Base-by-base conservation (phyloP, 306 rosid species). In the Senna siamea region DNA sequence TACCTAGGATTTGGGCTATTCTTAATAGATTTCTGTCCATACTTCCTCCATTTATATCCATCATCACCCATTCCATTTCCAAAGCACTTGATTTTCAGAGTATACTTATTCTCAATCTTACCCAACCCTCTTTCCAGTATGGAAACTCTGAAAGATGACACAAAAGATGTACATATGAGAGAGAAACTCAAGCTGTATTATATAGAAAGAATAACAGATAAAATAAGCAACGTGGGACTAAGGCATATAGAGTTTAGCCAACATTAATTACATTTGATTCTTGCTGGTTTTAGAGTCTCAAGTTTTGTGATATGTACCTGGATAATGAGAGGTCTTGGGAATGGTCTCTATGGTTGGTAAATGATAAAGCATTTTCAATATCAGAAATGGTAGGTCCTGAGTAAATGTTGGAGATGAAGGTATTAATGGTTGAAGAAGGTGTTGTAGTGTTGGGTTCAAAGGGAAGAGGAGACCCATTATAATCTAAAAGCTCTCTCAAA, bases 1-100 rank as follows among this genome's bases (percentile, higher is more conserved):
- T 86, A 93, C 98, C 98, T 91, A 40, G 97, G 98, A 87, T 91
- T 89, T 59, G 92, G 86, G 80, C 93, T 91, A 74, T 91, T 93
- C 82, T 93, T 93, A 10, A 93, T 93, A 37, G 87, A 86, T 79
- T 93, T 93, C 79, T 93, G 98, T 0, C 98, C 98, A 72, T 93
- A 93, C 66, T 93, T 93, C 75, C 98, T 87, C 97, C 98, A 93
- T 75, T 85, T 93, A 34, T 93, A 93, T 15, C 98, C 97, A 80
- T 93, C 98, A 85, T 93, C 96, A 66, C 91, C 72, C 92, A 88
- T 80, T n/a, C 81, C 87, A 76, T 84, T 89, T 26, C 89, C 96
- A 81, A 81, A 85, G 84, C 96, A 85, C 77, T 93, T 93, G 68
- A 93, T 87, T 82, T 86, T 86, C 73, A 91, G 64, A n/a, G 93